Percentiles rank a stretch among this genome's conserved stretches.
These are phyloP conservation scores for Pyracantha coccinea DNA, from an alignment of 331 rosid genomes.

Conservation along the genomic window DNA sequence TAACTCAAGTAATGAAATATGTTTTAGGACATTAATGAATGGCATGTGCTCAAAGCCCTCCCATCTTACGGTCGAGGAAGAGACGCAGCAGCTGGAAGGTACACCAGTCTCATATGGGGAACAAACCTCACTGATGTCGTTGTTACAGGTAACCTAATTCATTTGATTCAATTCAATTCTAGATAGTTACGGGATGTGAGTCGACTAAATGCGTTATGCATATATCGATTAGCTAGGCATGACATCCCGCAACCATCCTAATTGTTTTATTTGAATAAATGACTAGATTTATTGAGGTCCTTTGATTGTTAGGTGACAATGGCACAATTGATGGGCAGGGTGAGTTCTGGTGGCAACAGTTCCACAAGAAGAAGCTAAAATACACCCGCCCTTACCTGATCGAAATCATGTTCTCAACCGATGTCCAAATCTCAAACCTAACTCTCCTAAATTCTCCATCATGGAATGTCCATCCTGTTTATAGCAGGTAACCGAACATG, in stretches of 20 bases:
- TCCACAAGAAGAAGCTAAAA: conserved; percentile 46
- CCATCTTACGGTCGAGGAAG: conserved; percentile 55
- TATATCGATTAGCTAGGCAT: no score
- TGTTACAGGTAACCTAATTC: conserved; percentile 21
- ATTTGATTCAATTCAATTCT: neutral
- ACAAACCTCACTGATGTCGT: conserved; percentile 51
- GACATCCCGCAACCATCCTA: no score
- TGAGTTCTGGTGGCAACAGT: conserved; percentile 40
- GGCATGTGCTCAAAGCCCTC: conserved; percentile 31
- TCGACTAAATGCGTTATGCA: no score
- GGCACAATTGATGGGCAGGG: conserved; percentile 56
- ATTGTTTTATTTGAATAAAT: neutral
- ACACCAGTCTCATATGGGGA: conserved; percentile 44
- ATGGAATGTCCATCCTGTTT: conserved; percentile 56
- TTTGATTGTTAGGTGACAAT: conserved; percentile 27
- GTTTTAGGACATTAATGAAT: conserved; percentile 34
- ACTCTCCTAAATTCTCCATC: conserved; percentile 44
- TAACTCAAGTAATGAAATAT: neutral
- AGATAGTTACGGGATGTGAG: no score
- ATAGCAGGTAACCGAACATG: conserved; percentile 27
- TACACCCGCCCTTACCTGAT: conserved; percentile 51
- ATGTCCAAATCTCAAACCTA: conserved; percentile 36
- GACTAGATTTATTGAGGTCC: neutral
- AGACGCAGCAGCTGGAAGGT: conserved; percentile 43
- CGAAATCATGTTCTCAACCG: conserved; percentile 32